Base-by-base conservation (phyloP, 192 early-diverging fungal genomes). In the Lunasporangiospora selenospora region DNA sequence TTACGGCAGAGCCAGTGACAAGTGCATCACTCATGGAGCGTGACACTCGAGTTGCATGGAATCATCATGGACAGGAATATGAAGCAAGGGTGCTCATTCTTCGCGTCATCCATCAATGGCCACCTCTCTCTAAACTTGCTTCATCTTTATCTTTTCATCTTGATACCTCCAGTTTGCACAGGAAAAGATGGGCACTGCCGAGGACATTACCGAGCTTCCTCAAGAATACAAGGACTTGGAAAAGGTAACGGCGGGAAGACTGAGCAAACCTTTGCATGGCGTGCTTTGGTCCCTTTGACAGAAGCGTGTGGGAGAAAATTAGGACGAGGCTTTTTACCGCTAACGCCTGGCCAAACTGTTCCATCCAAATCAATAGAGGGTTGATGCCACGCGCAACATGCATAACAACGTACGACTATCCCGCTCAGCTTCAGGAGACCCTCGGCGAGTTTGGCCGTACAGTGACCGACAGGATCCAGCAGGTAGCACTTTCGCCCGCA, bases 161-260 rank as follows among this genome's bases (percentile, higher is more conserved):
- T 40, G 32, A 18, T 19, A 16, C 23, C n/a, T 38, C 18, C 79
- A 98, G 93, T 90, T 90, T 81, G 95, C 96, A 23, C 87, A 89
- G 58, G 97, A 99, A 69, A 88, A 88, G 71, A 80, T 97, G 50
- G 92, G 91, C 32, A 90, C 77, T 53, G 82, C 82, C 12, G 84
- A 85, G 21, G 93, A 96, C 53, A 83, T 95, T 29, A 99, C 97
- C 30, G 92, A 93, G 54, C 88, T 99, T 27, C 97, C 97, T 33
- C 83, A 83, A 53, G 96, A 99, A 64, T 99, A 98, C 77, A 81
- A 93, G 53, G 87, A 91, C 50, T 82, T 99, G 42, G 97, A 98
- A 65, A 85, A 85, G 83, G 93, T 92, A 81, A 53, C 58, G 47
- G n/a, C n/a, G n/a, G n/a, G n/a, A n/a, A n/a, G n/a, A n/a, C n/a